Base-by-base conservation (phyloP, 371 early-diverging fungal genomes). In the Paraphysoderma sedebokerense region DNA sequence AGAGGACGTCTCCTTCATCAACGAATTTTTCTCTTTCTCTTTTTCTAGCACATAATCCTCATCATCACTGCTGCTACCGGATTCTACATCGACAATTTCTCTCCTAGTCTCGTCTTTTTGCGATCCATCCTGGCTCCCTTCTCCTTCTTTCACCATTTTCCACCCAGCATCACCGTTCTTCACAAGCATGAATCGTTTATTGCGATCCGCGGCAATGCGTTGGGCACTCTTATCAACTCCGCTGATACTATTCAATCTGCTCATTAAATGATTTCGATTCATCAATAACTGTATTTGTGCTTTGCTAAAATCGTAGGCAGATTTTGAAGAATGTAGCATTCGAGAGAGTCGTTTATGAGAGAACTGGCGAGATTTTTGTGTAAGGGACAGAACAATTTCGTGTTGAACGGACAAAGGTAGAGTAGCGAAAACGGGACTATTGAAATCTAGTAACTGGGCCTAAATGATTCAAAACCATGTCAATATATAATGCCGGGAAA, bases 341-440 rank as follows among this genome's bases (percentile, higher is more conserved):
- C 72, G 62, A 50, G 84, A 72, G 13, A 87, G 60, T 15, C 89
- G 72, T 20, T 76, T 70, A 58, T 72, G 72, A 3, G 82, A 84
- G 0, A 88, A 81, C 48, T 82, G 79, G 1, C 98, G 67, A 5
- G 88, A 85, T 36, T 76, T 74, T 12, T 70, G 58, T 47, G 82
- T 89, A n/a, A 89, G 59, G 20, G 87, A 89, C 29, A 81, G 72
- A 17, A 97, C 70, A 22, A 97, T 68, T 57, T 92, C 92, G 59
- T 88, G 85, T 58, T 91, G 92, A 13, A 81, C 60, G 51, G 87
- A 90, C 0, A 81, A 56, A 1, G 93, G 83, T n/a, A 95, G 61
- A 0, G 72, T 57, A 28, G 68, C 53, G 59, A 95, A 92, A 3
- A 62, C 68, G 3, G 74, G 75, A 0, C 86, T 83, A 46, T 92